phyloP scores from a whole-genome alignment of 768 basidiomycete genomes.

The Sistotremastrum niveocremeum region DNA sequence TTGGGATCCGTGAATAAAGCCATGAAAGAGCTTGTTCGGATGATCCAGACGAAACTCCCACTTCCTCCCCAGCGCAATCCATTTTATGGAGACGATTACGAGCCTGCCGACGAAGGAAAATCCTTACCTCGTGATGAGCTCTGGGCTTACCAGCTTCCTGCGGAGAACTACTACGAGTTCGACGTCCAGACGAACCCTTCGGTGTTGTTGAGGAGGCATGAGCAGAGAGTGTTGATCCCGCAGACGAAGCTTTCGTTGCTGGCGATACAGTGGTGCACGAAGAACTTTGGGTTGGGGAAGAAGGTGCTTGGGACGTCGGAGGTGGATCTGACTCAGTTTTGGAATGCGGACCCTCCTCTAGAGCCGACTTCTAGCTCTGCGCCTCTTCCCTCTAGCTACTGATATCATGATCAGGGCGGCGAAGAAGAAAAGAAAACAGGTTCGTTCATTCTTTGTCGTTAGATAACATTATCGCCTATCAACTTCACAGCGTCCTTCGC shows the following conservation, averaged over 20 bases:
- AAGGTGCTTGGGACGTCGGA: slow-evolving; percentile 10
- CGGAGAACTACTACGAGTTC: slow-evolving; percentile 8
- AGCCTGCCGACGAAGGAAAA: slow-evolving; percentile 10
- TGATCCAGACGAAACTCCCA: slow-evolving; percentile 12
- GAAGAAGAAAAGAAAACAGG: too few relatives aligned
- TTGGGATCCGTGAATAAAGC: slow-evolving; percentile 6
- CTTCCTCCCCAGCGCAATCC: slow-evolving; percentile 11
- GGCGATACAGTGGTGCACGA: slow-evolving; percentile 11
- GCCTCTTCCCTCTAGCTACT: too few relatives aligned
- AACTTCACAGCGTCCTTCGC: too few relatives aligned
- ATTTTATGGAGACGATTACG: slow-evolving; percentile 10
- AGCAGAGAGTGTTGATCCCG: slow-evolving; percentile 9
- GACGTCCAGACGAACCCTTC: slow-evolving; percentile 10
- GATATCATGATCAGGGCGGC: too few relatives aligned
- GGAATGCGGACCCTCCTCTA: slow-evolving; percentile 13
- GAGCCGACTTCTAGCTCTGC: too few relatives aligned
- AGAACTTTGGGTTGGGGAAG: slow-evolving; percentile 13
- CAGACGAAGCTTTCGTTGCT: slow-evolving; percentile 12
- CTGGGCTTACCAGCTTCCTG: slow-evolving; percentile 10
- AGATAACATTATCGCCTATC: too few relatives aligned
- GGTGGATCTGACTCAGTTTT: slow-evolving; percentile 9
- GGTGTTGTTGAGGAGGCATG: slow-evolving; percentile 6
- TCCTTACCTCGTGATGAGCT: slow-evolving; percentile 9
- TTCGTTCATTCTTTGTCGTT: too few relatives aligned
- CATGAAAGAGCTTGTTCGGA: slow-evolving; percentile 8